Evolutionary conservation across 2,329 filamentous ascomycete genomes (phyloP).

Genomic region (Ophiocordyceps camponoti-leonardi): DNA sequence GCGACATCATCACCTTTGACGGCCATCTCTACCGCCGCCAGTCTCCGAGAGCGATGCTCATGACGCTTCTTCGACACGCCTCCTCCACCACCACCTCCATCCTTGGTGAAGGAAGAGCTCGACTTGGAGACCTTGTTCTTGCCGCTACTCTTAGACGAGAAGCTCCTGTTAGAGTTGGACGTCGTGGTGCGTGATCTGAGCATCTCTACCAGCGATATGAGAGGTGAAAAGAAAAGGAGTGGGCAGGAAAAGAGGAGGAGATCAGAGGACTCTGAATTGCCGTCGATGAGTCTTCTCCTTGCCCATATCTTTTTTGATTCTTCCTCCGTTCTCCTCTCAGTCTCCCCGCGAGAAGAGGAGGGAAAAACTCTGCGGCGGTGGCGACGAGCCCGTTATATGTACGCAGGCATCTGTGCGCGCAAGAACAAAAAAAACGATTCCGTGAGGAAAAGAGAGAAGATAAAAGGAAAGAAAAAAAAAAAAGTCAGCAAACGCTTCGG

Average conservation of each 20-base stretch:
- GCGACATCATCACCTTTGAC: conserved; percentile 19
- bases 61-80: conserved; percentile 38
- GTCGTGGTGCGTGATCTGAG: conserved; percentile 27
- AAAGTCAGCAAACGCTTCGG: background rate
- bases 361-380: background rate
- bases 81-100: conserved; percentile 8
- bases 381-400: background rate
- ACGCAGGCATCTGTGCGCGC: background rate
- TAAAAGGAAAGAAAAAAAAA: background rate
- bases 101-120: conserved; percentile 36
- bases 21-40: conserved; percentile 26
- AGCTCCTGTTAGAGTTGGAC: conserved; percentile 30
- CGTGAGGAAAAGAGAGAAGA: background rate
- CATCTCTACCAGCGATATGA: conserved; percentile 15
- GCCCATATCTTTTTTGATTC: background rate
- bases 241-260: background rate
- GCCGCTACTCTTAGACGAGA: conserved; percentile 27
- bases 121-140: conserved; percentile 25
- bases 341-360: background rate
- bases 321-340: background rate
- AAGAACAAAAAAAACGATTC: background rate
- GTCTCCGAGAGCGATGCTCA: conserved; percentile 29
- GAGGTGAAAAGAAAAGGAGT: background rate
- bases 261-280: background rate
- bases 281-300: background rate